Conservation (phyloP, 345 rosid species). For the Eucalyptus sp. region DNA sequence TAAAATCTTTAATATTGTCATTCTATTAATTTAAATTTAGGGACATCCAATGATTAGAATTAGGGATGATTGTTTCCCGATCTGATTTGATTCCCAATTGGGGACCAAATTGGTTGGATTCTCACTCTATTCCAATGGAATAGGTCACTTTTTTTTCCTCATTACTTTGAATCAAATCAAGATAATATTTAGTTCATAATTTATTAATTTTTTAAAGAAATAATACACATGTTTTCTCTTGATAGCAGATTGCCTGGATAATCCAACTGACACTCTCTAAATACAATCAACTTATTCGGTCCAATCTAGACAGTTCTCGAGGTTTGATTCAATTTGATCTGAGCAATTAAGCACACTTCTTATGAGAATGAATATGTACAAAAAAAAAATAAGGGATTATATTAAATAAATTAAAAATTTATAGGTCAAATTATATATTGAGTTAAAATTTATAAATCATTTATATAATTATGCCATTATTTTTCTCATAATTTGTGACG, state of each 20-base stretch:
- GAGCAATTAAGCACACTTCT: accelerated
- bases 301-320: accelerated
- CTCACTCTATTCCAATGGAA: accelerated
- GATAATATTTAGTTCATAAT: too few species aligned
- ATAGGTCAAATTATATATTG: accelerated
- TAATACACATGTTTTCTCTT: too few species aligned
- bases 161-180: too few species aligned
- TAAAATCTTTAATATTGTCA: accelerated
- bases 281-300: accelerated
- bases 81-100: accelerated
- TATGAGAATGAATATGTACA: accelerated
- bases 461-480: not conserved
- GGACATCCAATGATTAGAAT: accelerated
- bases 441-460: accelerated
- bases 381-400: accelerated
- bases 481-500: not conserved
- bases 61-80: accelerated
- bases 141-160: too few species aligned
- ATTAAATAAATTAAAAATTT: not conserved
- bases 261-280: accelerated
- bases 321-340: accelerated
- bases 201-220: too few species aligned
- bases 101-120: accelerated
- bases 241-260: accelerated
- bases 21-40: accelerated